These are phyloP conservation scores for Plantago ovata DNA, from an alignment of 257 asterid genomes.

Conservation along the genomic window DNA sequence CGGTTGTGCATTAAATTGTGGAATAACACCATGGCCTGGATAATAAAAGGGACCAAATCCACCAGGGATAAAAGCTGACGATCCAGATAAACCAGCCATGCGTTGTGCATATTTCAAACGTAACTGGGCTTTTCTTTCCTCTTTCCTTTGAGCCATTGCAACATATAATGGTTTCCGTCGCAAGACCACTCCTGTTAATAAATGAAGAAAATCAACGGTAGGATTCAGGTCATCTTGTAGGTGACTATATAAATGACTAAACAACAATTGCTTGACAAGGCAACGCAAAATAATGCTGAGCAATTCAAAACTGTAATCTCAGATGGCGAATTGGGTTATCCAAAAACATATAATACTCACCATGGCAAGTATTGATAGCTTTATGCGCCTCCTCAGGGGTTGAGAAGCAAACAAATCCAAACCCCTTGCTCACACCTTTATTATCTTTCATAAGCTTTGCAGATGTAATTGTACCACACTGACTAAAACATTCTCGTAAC, in stretches of 20 bases:
- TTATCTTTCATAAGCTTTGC: conserved; percentile 79
- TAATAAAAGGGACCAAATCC: conserved; percentile 68
- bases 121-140: conserved; percentile 67
- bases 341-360: conserved; percentile 24
- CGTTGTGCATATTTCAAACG: conserved; percentile 56
- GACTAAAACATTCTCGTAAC: conserved; percentile 54
- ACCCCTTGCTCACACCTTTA: conserved; percentile 74
- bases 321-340: neutral
- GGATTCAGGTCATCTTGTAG: no score
- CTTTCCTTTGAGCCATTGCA: conserved; percentile 86
- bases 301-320: neutral
- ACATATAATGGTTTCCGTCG: conserved; percentile 71
- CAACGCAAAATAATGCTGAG: neutral
- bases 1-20: conserved; percentile 50
- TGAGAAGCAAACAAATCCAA: conserved; percentile 91
- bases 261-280: no score
- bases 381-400: conserved; percentile 64
- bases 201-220: no score
- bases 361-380: conserved; percentile 62
- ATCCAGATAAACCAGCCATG: conserved; percentile 47
- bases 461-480: conserved; percentile 74
- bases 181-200: conserved; percentile 54
- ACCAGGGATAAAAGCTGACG: conserved; percentile 49
- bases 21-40: conserved; percentile 37
- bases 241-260: no score